phyloP scores from a whole-genome alignment of 2,329 filamentous ascomycete species.

The Ciborinia camelliae region DNA sequence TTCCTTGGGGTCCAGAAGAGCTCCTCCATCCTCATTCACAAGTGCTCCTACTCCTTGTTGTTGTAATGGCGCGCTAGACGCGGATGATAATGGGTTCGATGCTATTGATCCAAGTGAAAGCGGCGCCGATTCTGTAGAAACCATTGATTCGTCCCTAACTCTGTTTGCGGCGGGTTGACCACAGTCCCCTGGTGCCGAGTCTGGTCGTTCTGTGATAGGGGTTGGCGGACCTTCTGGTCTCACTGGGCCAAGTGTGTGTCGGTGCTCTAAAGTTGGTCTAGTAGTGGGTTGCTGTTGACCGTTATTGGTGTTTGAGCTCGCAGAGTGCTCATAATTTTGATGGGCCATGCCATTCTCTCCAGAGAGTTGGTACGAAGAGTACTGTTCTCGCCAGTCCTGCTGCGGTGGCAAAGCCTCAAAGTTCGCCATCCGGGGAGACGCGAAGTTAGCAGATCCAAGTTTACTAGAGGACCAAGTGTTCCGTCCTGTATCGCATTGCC shows the following conservation, averaged over 20 bases:
- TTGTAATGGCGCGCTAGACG: constrained; percentile 40
- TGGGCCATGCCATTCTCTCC: constrained; percentile 34
- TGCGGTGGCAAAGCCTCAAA: constrained; percentile 38
- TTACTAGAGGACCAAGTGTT: constrained; percentile 41
- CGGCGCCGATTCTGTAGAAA: constrained; percentile 42
- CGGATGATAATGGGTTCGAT: constrained; percentile 43
- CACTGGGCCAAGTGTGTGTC: constrained; percentile 34
- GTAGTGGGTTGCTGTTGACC: constrained; percentile 25
- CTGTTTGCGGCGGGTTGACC: constrained; percentile 34
- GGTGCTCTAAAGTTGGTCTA: constrained; percentile 34
- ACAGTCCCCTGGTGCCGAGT: constrained; percentile 35
- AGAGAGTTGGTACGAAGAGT: constrained; percentile 34
- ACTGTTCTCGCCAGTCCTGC: constrained; percentile 40
- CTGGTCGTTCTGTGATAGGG: constrained; percentile 33
- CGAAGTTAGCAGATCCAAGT: constrained; percentile 36
- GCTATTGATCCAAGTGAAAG: constrained; percentile 40
- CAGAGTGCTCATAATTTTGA: constrained; percentile 32
- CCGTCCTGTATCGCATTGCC: constrained; percentile 40
- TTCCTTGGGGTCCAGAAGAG: constrained; percentile 37
- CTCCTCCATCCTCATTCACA: constrained; percentile 47
- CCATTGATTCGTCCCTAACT: constrained; percentile 42
- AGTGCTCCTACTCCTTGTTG: constrained; percentile 38
- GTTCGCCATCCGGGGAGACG: constrained; percentile 41
- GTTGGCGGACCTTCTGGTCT: constrained; percentile 29
- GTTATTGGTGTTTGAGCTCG: constrained; percentile 30